Conservation (phyloP, 805 yeast species). For the Ogataea kodamae region DNA sequence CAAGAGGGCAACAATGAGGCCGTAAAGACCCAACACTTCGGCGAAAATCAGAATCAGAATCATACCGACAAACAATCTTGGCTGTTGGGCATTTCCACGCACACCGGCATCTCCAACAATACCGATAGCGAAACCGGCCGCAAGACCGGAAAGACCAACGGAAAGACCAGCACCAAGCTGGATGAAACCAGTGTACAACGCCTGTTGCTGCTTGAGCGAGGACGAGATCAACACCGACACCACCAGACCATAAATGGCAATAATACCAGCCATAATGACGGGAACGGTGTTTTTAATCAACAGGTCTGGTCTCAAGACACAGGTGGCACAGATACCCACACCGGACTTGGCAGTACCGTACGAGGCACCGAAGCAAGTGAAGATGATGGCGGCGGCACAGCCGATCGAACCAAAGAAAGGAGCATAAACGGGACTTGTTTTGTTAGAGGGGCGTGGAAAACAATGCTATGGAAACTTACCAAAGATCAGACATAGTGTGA, state of each 20-base stretch:
- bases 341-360: slow-evolving; percentile 99
- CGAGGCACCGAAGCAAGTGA: slow-evolving; percentile 98
- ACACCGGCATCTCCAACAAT: slow-evolving; percentile 99
- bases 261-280: slow-evolving; percentile 99
- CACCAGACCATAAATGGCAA: slow-evolving; percentile 96
- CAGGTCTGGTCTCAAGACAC: slow-evolving; percentile 95
- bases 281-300: slow-evolving; percentile 92
- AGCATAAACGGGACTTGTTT: slow-evolving; percentile 68
- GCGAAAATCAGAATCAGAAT: slow-evolving; percentile 12
- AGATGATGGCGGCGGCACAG: slow-evolving; percentile 98
- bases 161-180: slow-evolving; percentile 98
- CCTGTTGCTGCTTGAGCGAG: slow-evolving; percentile 83
- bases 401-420: slow-evolving; percentile 99
- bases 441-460: slow-evolving; percentile 1
- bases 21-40: slow-evolving; percentile 41
- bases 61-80: slow-evolving; percentile 73
- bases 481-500: slow-evolving; percentile 20
- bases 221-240: slow-evolving; percentile 93
- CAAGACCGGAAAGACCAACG: slow-evolving; percentile 94
- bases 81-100: slow-evolving; percentile 97
- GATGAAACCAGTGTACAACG: slow-evolving; percentile 94
- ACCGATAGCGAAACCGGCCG: slow-evolving; percentile 99
- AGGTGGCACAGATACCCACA: slow-evolving; percentile 98
- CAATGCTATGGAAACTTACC: slow-evolving; percentile 16
- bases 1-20: slow-evolving; percentile 95